Percentiles rank a stretch among this genome's conserved stretches.
phyloP scores from a whole-genome alignment of 108 stramenopile species.

The Cyclotella kingstonii region DNA sequence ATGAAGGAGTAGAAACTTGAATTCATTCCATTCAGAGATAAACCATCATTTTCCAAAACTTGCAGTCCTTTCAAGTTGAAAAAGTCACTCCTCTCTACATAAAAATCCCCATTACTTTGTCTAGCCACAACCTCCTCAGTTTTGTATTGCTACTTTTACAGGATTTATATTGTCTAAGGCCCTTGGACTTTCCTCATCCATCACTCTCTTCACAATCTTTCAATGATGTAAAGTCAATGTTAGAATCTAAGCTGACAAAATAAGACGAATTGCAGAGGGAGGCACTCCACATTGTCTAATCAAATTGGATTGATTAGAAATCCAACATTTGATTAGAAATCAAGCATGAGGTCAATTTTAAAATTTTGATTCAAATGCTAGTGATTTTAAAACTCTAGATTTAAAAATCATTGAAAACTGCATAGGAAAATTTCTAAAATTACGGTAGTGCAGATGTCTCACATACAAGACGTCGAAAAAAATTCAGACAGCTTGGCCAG shows the following conservation, averaged over 20 bases:
- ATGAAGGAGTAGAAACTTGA: constrained; percentile 81
- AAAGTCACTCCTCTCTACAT: constrained; percentile 86
- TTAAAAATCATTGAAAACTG: too few species aligned
- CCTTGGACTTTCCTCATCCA: constrained; percentile 78
- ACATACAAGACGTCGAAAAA: too few species aligned
- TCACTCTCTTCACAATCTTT: constrained; percentile 81
- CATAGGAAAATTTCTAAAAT: too few species aligned
- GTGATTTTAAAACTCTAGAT: too few species aligned
- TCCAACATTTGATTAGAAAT: too few species aligned
- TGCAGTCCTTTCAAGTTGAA: constrained; percentile 84
- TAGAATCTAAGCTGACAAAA: constrained; percentile 90
- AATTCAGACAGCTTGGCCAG: too few species aligned
- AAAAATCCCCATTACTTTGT: constrained; percentile 34
- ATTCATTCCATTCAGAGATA: constrained; percentile 81
- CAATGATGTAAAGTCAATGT: constrained; percentile 76
- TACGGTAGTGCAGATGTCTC: too few species aligned
- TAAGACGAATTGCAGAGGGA: constrained; percentile 74
- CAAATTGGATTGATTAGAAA: too few species aligned
- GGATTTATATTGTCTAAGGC: constrained; percentile 85
- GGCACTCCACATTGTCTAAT: constrained; percentile 84
- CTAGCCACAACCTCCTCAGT: constrained; percentile 55
- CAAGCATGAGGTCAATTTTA: too few species aligned
- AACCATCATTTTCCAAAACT: constrained; percentile 55
- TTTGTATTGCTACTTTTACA: constrained; percentile 80
- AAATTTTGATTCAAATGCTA: too few species aligned